These are phyloP conservation scores for Thuja plicata DNA, from an alignment of 83 land plant species.

Conservation along the genomic window DNA sequence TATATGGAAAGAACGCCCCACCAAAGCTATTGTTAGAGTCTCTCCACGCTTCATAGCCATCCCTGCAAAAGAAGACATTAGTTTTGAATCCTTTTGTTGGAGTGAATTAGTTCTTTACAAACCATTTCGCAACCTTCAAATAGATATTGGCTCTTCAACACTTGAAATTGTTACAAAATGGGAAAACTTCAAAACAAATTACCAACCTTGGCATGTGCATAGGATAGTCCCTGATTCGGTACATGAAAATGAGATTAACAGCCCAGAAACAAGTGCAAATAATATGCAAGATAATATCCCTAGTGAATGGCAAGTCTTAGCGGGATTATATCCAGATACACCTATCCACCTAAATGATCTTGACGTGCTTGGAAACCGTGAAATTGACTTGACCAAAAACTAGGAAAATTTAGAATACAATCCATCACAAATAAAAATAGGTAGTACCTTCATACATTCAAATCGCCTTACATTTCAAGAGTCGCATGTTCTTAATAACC, in stretches of 20 bases:
- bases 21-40: not conserved
- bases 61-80: not conserved
- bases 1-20: not conserved
- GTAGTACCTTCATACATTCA: not conserved
- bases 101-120: not conserved
- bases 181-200: not conserved
- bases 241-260: not conserved
- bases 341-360: not conserved
- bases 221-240: not conserved
- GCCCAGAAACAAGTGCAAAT: not conserved
- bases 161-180: not conserved
- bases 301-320: not conserved
- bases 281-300: too few species aligned
- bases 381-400: not conserved
- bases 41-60: not conserved
- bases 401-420: not conserved
- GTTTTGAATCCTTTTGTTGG: not conserved
- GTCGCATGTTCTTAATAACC: not conserved
- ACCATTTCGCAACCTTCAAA: not conserved
- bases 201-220: not conserved
- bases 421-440: not conserved
- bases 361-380: not conserved
- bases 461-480: not conserved
- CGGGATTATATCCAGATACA: too few species aligned
- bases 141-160: too few species aligned